Evolutionary conservation across 305 asterid genomes (phyloP), one percentile per base, ranked within the genome.

Genomic region (Nicotiana rustica): DNA sequence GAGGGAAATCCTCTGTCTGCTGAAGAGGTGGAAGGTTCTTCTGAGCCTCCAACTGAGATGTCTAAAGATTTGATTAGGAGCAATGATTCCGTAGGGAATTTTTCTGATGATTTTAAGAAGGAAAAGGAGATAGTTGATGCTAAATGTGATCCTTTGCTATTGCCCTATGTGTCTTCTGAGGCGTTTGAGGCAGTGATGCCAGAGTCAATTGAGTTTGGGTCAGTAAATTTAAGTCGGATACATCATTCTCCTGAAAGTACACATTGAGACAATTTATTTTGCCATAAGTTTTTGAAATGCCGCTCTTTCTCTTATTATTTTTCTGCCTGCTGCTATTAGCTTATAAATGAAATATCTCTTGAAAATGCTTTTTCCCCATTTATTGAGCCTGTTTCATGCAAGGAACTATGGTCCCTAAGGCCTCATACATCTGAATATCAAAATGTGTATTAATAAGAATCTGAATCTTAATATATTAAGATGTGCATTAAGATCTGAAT

Each of bases 201-300:
- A 81, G 93, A 87, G 90, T 91, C 91, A 81, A 61, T 88, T 81
- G 88, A 91, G 92, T 87, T 95, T 83, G 93, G 83, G 89, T 89
- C 94, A 81, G 91, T 92, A 88, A 90, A 90, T 90, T 88, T 93
- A 88, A 93, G 97, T 91, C 94, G 98, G 98, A 96, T 96, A 96
- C 99, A 95, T 89, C 96, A 92, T 96, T 96, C 97, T 90, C 96
- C 97, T 89, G 97, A 96, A 93, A 96, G 91, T 94, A 94, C 97
- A 96, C 98, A 91, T 94, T 96, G 94, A 96, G 92, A 94, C 97
- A 79, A 86, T 95, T 93, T 89, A 86, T 88, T 86, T 91, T 87
- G 79, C 33, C 47, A 38, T 25, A 67, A 77, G 83, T 83, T 90
- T 90, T 91, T 91, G 86, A 81, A 86, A 86, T 91, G 95, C 81